These are phyloP conservation scores for Fraxinus velutina DNA, from an alignment of 305 asterid species.

Conservation along the genomic window DNA sequence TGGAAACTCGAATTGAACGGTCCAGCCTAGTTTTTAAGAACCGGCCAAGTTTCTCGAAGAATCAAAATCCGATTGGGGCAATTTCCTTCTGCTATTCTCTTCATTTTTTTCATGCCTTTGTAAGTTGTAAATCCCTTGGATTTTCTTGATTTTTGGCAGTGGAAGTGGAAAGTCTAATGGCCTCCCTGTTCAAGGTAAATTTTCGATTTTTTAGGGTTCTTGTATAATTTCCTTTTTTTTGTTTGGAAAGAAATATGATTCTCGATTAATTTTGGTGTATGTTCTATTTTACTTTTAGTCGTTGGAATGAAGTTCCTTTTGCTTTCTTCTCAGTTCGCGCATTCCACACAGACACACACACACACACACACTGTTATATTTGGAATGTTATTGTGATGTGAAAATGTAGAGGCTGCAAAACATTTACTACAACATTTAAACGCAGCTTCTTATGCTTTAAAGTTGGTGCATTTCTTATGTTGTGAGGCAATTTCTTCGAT, in stretches of 20 bases:
- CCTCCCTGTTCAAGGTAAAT: constrained; percentile 51
- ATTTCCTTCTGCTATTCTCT: background rate
- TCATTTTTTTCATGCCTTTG: background rate
- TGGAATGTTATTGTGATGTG: background rate
- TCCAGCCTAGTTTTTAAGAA: background rate
- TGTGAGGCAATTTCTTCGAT: background rate
- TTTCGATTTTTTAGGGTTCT: background rate
- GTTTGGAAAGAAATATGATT: background rate
- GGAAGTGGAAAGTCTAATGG: constrained; percentile 29
- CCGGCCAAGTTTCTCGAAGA: background rate
- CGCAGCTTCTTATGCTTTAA: background rate
- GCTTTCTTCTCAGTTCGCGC: background rate
- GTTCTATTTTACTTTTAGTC: background rate
- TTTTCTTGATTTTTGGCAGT: background rate
- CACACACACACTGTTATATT: background rate
- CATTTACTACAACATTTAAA: background rate
- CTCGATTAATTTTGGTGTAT: constrained; percentile 11
- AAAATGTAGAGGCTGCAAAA: background rate
- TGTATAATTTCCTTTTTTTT: background rate
- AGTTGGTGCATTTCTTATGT: background rate
- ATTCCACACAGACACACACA: no score
- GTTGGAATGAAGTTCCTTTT: constrained; percentile 12
- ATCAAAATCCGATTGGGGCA: background rate
- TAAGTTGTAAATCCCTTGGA: background rate
- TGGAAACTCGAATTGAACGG: background rate